These are phyloP conservation scores for Coniochaeta hoffmannii DNA, from an alignment of 2,329 filamentous ascomycete species.

Conservation along the genomic window DNA sequence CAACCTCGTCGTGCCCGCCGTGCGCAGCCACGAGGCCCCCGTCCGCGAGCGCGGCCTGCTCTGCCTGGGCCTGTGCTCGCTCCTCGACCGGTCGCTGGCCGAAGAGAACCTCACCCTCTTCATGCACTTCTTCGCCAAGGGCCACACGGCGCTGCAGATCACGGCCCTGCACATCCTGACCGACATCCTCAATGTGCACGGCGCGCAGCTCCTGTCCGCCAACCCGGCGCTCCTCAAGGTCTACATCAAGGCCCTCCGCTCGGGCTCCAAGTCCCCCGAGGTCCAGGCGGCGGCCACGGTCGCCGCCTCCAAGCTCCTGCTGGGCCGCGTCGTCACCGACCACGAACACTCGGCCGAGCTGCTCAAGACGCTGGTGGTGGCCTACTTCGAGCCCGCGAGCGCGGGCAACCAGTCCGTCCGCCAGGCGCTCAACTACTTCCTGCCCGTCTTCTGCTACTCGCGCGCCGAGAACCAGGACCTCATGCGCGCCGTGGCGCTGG, in stretches of 20 bases:
- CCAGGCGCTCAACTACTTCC: conserved; percentile 85
- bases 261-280: conserved; percentile 58
- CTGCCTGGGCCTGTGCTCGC: conserved; percentile 82
- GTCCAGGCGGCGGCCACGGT: conserved; percentile 77
- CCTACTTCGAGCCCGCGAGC: conserved; percentile 85
- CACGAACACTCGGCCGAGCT: conserved; percentile 60
- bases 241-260: conserved; percentile 75
- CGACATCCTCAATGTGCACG: conserved; percentile 87
- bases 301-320: conserved; percentile 77
- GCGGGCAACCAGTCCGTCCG: conserved; percentile 72
- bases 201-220: conserved; percentile 63
- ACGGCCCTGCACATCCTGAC: conserved; percentile 87
- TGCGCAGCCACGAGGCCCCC: conserved; percentile 85
- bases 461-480: conserved; percentile 73
- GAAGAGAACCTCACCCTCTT: conserved; percentile 90
- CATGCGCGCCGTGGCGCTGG: conserved; percentile 68
- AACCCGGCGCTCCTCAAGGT: conserved; percentile 71
- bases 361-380: conserved; percentile 75
- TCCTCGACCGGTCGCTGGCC: conserved; percentile 85
- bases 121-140: conserved; percentile 92
- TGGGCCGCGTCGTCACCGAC: conserved; percentile 71
- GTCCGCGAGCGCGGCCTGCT: conserved; percentile 86
- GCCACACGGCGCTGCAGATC: conserved; percentile 81
- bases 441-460: conserved; percentile 90
- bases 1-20: conserved; percentile 90